Base-by-base conservation (phyloP, 2,329 filamentous ascomycete species). In the Arthrocladium fulminans region DNA sequence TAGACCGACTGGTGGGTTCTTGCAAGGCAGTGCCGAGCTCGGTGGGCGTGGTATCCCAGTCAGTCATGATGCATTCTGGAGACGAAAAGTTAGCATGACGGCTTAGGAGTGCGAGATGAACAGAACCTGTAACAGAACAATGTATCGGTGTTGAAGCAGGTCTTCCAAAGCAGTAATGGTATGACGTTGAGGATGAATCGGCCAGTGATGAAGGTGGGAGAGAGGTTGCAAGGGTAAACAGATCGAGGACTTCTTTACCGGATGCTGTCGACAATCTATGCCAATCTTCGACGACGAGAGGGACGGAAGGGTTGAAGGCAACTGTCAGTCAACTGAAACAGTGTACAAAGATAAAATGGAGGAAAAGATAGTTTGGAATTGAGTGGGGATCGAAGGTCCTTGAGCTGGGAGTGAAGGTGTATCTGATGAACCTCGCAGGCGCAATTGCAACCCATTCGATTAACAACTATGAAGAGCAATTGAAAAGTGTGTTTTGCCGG, bases 1-100 rank as follows among this genome's bases (percentile, higher is more conserved):
- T 23, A 30, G 46, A 23, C 35, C 44, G 40, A 37, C 48, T 48
- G 41, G 42, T 12, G 19, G 39, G 38, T 13, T 49, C 47, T 12
- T 23, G 25, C 19, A 53, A 35, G 17, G 37, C 22, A 24, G 22
- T 25, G 24, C 3, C 39, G 3, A n/a, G 3, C 15, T 40, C 17
- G 37, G 37, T 17, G 34, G 25, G 23, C 5, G 41, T 44, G 12
- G 41, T 32, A 3, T 44, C 41, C 41, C 41, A 32, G 15, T 32
- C 41, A 44, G 25, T 13, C 41, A 44, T 44, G 4, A 8, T 44
- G 41, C 8, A 6, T 19, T 12, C 34, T 25, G 9, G 8, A 4
- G 19, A 19, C 6, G 19, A 44, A 8, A 20, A 15, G 8, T 43
- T 29, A 25, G 20, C 23, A 43, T 9, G n/a, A 40, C n/a, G 19